A percentile compares a stretch with the other conserved stretches of the same genome.
Evolutionary conservation across 768 basidiomycete genomes (phyloP).

Genomic region (Clitopilus hobsonii): DNA sequence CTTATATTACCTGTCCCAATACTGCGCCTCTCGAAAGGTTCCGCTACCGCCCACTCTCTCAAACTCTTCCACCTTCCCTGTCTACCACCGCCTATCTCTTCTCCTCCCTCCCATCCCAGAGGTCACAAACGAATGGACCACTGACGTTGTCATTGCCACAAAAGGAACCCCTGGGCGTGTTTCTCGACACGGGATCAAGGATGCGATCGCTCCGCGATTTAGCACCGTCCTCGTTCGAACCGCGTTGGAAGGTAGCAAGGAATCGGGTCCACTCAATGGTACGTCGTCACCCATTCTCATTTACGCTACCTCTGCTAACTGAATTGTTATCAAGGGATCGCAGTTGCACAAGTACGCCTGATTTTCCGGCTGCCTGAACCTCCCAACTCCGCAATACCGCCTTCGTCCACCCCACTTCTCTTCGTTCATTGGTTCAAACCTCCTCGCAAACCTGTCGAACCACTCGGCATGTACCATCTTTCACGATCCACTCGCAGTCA

Average conservation of each 20-base stretch:
- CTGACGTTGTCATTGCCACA: constrained; percentile 10
- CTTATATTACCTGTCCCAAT: too few species aligned
- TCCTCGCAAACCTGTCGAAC: background rate
- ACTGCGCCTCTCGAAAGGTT: too few species aligned
- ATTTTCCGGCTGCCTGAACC: constrained; percentile 18
- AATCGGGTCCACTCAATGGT: too few species aligned
- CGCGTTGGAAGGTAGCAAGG: too few species aligned
- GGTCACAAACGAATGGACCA: constrained; percentile 4
- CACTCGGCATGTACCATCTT: background rate
- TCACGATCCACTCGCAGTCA: background rate
- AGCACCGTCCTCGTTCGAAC: constrained; percentile 13
- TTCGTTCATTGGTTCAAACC: background rate
- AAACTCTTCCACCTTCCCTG: constrained; percentile 2
- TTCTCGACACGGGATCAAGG: background rate
- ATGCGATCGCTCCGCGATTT: constrained; percentile 10
- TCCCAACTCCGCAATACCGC: background rate
- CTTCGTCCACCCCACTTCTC: too few species aligned
- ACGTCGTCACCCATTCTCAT: too few species aligned
- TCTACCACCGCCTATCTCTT: constrained; percentile 11
- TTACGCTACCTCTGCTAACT: too few species aligned
- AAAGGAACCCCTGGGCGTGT: background rate
- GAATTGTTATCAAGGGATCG: constrained; percentile 9
- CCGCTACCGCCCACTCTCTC: too few species aligned
- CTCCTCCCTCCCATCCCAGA: constrained; percentile 11
- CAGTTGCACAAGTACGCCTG: constrained; percentile 17